Conservation (phyloP, 768 basidiomycete genomes). For the Hydnum rufescens region DNA sequence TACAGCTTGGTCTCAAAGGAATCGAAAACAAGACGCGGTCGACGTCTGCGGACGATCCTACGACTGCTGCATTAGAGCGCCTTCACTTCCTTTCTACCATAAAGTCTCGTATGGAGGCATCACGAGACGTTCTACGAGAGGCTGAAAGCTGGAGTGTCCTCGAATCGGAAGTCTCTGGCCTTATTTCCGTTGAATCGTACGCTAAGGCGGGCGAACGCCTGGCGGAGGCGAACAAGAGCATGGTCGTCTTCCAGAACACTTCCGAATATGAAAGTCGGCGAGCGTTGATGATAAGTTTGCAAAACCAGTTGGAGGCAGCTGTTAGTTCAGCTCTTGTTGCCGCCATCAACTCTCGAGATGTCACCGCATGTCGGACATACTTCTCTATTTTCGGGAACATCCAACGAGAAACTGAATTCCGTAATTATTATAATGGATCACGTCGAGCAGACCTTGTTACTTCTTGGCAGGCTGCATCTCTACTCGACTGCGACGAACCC, state of each 20-base stretch:
- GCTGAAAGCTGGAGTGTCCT: slow-evolving; percentile 95
- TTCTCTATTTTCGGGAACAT: slow-evolving; percentile 80
- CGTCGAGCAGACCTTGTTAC: slow-evolving; percentile 43
- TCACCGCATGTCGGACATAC: slow-evolving; percentile 52
- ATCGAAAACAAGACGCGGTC: slow-evolving; percentile 34
- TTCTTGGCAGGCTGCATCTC: slow-evolving; percentile 42
- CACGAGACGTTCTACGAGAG: slow-evolving; percentile 76
- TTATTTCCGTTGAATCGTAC: slow-evolving; percentile 50
- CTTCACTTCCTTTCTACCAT: slow-evolving; percentile 68
- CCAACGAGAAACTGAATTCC: slow-evolving; percentile 79
- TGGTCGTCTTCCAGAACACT: slow-evolving; percentile 86
- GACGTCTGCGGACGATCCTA: slow-evolving; percentile 18
- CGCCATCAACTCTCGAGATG: slow-evolving; percentile 64
- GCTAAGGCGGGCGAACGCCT: slow-evolving; percentile 82
- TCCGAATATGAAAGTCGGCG: slow-evolving; percentile 77
- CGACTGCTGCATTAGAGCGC: slow-evolving; percentile 46
- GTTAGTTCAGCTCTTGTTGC: slow-evolving; percentile 79
- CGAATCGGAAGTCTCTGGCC: slow-evolving; percentile 74
- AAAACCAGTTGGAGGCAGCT: slow-evolving; percentile 88
- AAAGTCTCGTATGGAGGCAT: slow-evolving; percentile 71
- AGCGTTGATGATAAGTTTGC: slow-evolving; percentile 71
- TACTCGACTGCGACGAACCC: slow-evolving; percentile 24
- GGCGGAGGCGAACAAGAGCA: slow-evolving; percentile 70
- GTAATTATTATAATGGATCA: slow-evolving; percentile 85
- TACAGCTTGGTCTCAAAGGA: slow-evolving; percentile 44